A percentile compares a stretch with the other conserved stretches of the same genome.
These are phyloP conservation scores for Hypoxylon intermedium DNA, from an alignment of 495 filamentous ascomycete species.

Conservation along the genomic window DNA sequence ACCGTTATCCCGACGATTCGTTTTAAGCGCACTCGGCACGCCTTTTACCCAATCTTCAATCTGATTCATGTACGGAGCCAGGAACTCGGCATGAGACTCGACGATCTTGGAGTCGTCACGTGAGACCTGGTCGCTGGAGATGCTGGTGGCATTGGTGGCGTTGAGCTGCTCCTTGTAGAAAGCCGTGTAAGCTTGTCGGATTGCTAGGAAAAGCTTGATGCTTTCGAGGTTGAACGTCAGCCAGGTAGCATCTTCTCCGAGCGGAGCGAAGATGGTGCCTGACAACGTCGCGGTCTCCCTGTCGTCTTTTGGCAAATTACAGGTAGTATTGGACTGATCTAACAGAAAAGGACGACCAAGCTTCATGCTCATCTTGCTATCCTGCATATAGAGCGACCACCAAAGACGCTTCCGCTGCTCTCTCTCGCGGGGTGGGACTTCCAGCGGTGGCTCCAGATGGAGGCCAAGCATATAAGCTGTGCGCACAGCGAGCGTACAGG, in stretches of 20 bases:
- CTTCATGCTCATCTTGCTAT: constrained; percentile 56
- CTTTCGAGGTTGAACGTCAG: constrained; percentile 47
- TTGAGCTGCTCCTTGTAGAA: constrained; percentile 44
- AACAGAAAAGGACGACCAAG: constrained; percentile 56
- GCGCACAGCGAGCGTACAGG: constrained; percentile 49
- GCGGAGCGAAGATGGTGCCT: constrained; percentile 46
- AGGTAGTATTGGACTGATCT: constrained; percentile 42
- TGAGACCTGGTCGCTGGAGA: constrained; percentile 19
- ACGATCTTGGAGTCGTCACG: constrained; percentile 37
- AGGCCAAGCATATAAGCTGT: constrained; percentile 59
- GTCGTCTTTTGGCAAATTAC: constrained; percentile 45
- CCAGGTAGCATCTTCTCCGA: constrained; percentile 37
- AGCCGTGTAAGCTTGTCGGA: constrained; percentile 46
- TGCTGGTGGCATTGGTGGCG: constrained; percentile 4
- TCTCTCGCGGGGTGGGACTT: constrained; percentile 42
- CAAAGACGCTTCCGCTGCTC: constrained; percentile 55
- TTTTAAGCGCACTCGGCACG: constrained; percentile 53
- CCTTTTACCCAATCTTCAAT: constrained; percentile 48
- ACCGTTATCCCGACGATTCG: constrained; percentile 43
- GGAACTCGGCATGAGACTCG: constrained; percentile 40
- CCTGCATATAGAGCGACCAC: constrained; percentile 58
- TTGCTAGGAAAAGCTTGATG: constrained; percentile 48
- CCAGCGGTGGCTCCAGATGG: constrained; percentile 51
- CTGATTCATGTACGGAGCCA: constrained; percentile 36
- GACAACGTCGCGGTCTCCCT: constrained; percentile 41